These are phyloP conservation scores for Amoebophrya sp. DNA, from an alignment of 169 alveolate genomes.

Conservation along the genomic window DNA sequence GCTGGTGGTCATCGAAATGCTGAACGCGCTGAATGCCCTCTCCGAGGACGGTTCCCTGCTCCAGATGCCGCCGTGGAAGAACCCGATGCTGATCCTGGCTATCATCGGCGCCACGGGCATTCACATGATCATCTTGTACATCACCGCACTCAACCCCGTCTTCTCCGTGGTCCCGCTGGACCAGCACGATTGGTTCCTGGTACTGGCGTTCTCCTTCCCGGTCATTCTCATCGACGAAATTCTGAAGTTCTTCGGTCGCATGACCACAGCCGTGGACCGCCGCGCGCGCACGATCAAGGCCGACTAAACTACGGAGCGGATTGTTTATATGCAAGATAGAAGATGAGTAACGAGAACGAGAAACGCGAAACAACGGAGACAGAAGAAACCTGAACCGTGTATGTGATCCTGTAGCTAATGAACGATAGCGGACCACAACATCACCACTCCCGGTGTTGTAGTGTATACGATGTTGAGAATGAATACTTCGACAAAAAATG, in stretches of 20 bases:
- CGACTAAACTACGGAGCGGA: neutral
- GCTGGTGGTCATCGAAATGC: conserved; percentile 94
- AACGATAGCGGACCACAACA: neutral
- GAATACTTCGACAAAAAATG: too few species aligned
- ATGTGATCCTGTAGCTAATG: neutral
- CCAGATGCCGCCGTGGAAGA: conserved; percentile 92
- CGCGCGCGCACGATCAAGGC: neutral
- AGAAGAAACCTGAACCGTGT: neutral
- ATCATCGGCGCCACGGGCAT: conserved; percentile 72
- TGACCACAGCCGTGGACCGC: neutral
- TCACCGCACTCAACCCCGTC: conserved; percentile 78
- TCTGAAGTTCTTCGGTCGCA: conserved; percentile 78
- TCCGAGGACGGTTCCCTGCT: conserved; percentile 93
- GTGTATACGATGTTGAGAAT: too few species aligned
- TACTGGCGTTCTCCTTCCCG: conserved; percentile 92
- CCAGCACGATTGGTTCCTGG: conserved; percentile 86
- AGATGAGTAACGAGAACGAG: neutral
- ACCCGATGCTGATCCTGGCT: conserved; percentile 89
- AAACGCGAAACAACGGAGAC: neutral
- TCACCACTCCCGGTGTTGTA: neutral
- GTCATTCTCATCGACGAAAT: conserved; percentile 93
- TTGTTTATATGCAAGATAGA: neutral
- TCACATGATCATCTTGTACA: conserved; percentile 87
- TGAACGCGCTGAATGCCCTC: conserved; percentile 96
- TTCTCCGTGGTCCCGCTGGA: conserved; percentile 86